Conservation (phyloP, 2,329 filamentous ascomycete species). For the Apiospora pterosperma region DNA sequence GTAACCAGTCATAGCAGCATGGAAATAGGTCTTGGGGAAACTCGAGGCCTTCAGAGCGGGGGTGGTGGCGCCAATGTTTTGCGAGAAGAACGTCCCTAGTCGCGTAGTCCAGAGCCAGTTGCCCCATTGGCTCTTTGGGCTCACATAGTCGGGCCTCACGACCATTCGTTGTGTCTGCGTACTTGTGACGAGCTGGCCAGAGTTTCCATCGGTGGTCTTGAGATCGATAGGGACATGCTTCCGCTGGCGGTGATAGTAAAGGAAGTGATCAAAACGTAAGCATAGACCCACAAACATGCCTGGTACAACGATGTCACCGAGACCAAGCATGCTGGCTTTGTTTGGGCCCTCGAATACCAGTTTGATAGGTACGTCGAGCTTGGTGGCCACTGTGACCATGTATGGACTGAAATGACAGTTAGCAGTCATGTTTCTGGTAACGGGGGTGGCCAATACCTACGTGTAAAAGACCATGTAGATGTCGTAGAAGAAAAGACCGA, state of each 20-base stretch:
- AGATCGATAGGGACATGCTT: slow-evolving; percentile 40
- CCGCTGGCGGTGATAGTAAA: slow-evolving; percentile 72
- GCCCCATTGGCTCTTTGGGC: slow-evolving; percentile 73
- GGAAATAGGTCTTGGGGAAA: slow-evolving; percentile 86
- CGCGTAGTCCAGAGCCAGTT: slow-evolving; percentile 72
- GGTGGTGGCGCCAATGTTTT: slow-evolving; percentile 25
- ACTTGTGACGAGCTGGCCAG: slow-evolving; percentile 30
- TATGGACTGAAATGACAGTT: slow-evolving; percentile 53
- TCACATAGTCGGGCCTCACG: slow-evolving; percentile 50
- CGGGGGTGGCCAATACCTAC: slow-evolving; percentile 37
- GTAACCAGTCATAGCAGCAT: slow-evolving; percentile 74
- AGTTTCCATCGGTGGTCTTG: slow-evolving; percentile 24
- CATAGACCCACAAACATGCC: slow-evolving; percentile 88
- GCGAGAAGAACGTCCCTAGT: slow-evolving; percentile 21
- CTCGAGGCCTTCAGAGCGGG: slow-evolving; percentile 36
- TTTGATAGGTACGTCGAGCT: slow-evolving; percentile 89
- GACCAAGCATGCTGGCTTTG: slow-evolving; percentile 77
- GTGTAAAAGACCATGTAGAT: slow-evolving; percentile 91
- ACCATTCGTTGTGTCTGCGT: slow-evolving; percentile 40
- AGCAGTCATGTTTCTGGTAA: not conserved
- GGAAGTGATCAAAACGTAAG: slow-evolving; percentile 85
- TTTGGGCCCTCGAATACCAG: slow-evolving; percentile 69
- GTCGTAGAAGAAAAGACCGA: slow-evolving; percentile 87
- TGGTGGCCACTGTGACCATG: slow-evolving; percentile 85
- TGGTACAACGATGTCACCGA: slow-evolving; percentile 92